Conservation (phyloP, 1,284 basidiomycete genomes). For the Phellopilus nigrolimitatus region DNA sequence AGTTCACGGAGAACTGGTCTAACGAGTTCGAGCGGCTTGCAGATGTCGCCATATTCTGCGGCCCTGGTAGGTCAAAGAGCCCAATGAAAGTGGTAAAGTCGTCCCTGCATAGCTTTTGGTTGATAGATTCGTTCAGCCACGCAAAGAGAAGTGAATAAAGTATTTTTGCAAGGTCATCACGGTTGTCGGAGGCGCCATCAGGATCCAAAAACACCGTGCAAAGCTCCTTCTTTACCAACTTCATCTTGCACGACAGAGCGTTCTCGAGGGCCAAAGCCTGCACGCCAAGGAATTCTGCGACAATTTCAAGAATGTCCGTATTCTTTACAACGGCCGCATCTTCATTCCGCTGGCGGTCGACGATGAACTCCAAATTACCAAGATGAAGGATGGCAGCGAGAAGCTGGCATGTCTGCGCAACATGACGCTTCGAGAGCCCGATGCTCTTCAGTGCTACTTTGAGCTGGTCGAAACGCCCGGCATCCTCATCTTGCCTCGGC, state of each 20-base stretch:
- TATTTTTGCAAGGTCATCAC: constrained; percentile 90
- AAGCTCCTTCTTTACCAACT: constrained; percentile 88
- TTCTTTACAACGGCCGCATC: constrained; percentile 88
- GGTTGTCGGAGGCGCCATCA: constrained; percentile 87
- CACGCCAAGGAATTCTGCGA: constrained; percentile 90
- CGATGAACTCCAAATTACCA: constrained; percentile 92
- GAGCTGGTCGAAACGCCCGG: constrained; percentile 82
- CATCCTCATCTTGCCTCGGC: constrained; percentile 64
- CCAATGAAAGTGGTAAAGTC: constrained; percentile 91
- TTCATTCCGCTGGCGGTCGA: constrained; percentile 77
- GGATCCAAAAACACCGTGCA: constrained; percentile 96
- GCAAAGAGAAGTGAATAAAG: constrained; percentile 94
- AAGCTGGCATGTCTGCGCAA: constrained; percentile 92
- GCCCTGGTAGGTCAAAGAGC: constrained; percentile 94
- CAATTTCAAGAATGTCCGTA: constrained; percentile 70
- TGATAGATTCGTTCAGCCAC: constrained; percentile 96
- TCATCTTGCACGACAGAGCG: constrained; percentile 89
- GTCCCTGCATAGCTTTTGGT: constrained; percentile 88
- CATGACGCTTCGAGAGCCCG: constrained; percentile 88
- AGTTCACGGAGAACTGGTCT: constrained; percentile 96
- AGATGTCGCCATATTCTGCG: constrained; percentile 72
- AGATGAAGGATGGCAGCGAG: constrained; percentile 94
- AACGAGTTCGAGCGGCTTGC: constrained; percentile 79
- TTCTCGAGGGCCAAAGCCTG: constrained; percentile 70
- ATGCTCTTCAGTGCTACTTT: constrained; percentile 91